Base-by-base conservation (phyloP, 1,284 basidiomycete genomes). In the Lentinus polychrous region DNA sequence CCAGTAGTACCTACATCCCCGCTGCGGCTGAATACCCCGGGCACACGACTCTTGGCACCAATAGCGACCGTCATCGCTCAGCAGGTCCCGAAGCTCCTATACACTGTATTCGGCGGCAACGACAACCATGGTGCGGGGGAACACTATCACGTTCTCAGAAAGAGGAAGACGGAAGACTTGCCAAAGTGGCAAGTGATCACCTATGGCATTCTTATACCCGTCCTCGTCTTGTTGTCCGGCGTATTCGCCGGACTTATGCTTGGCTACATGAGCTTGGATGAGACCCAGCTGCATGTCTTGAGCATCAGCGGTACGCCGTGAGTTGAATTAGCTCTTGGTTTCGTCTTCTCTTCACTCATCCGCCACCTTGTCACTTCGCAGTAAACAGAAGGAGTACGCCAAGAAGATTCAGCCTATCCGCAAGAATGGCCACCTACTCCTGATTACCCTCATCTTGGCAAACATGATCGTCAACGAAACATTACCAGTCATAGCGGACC, bases 391-490 rank as follows among this genome's bases (percentile, higher is more conserved):
- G 56, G 70, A 71, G 52, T 87, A 91, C 55, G 92, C 92, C 2
- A 75, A 80, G 50, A 86, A 87, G 67, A 94, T 94, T 58, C 79
- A 84, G 62, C 91, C 91, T 10, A 81, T 95, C 43, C 84, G 91
- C 55, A 78, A 84, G 71, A 85, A 93, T 61, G 88, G 88, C 0
- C 89, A 92, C 62, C 68, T 91, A 17, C 74, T 92, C 4, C 76
- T 93, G 49, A 86, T 92, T 48, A 90, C 87, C 0, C 79, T 92
- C n/a, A 73, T 91, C 7, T 67, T 92, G 22, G 81, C 84, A 38
- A 91, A 91, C 65, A 91, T 91, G 89, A 87, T 94, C 55, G 84
- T 86, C 57, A 94, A 93, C 64, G 91, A 94, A 66, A 81, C 90
- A 1, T 75, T 96, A 2, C 94, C 94, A 11, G 81, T 96, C 59